Conservation (phyloP, 1,139 yeast genomes). For the Scheffersomyces titani region DNA sequence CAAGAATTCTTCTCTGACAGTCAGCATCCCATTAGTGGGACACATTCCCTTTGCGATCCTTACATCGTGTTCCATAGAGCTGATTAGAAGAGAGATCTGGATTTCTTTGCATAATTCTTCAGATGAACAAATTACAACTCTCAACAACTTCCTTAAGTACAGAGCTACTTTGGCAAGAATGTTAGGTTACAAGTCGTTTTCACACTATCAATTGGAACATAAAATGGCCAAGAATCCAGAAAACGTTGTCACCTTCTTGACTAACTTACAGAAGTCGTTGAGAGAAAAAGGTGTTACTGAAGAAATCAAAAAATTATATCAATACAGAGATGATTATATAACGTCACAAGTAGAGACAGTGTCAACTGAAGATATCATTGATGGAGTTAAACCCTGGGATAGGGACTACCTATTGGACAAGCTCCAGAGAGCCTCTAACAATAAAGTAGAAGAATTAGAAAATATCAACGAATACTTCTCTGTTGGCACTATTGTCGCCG, state of each 20-base stretch:
- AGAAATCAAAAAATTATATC: constrained; percentile 53
- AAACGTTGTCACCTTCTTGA: constrained; percentile 70
- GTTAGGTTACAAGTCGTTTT: constrained; percentile 71
- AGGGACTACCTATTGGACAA: constrained; percentile 61
- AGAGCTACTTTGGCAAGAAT: constrained; percentile 73
- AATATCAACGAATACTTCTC: constrained; percentile 60
- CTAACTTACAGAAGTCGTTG: constrained; percentile 50
- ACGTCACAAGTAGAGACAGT: constrained; percentile 10
- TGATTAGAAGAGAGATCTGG: constrained; percentile 73
- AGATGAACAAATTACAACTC: constrained; percentile 56
- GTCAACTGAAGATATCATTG: constrained; percentile 43
- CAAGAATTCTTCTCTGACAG: constrained; percentile 23
- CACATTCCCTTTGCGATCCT: constrained; percentile 67
- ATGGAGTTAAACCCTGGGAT: constrained; percentile 83
- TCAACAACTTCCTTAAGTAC: constrained; percentile 61
- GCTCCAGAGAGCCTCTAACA: constrained; percentile 12
- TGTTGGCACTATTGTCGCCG: constrained; percentile 83
- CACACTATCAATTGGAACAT: constrained; percentile 81
- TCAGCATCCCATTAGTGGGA: constrained; percentile 67
- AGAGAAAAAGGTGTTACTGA: constrained; percentile 55
- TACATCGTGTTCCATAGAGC: constrained; percentile 56
- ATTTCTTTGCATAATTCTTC: constrained; percentile 63
- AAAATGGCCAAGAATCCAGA: constrained; percentile 88
- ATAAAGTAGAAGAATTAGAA: constrained; percentile 2
- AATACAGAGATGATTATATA: constrained; percentile 30